Evolutionary conservation across 2,329 filamentous ascomycete genomes (phyloP), one percentile per base, ranked within the genome.

Genomic region (Paecilomyces dactylethromorphus): DNA sequence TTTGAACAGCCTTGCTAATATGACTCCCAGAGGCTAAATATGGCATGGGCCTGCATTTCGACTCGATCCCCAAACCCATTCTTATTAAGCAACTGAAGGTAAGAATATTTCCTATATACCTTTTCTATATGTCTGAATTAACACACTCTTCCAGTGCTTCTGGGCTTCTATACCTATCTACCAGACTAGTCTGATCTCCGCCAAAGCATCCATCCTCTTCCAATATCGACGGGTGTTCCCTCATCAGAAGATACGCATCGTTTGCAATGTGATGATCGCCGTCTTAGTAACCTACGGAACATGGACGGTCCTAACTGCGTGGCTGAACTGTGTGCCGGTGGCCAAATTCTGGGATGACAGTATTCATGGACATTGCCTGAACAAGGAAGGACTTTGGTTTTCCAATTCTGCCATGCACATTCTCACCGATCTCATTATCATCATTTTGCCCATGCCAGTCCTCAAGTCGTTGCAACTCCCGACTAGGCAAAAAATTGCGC

Each of bases 391-490:
- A 7, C 70, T 79, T 54, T 79, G 77, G 77, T 77, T 75, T 51
- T 73, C 74, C 11, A 79, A 77, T 56, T 73, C 76, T 0, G 73
- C 65, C 2, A 73, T 78, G 53, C 75, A 75, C 35, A 78, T 79
- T 33, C 54, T 70, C 4, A 78, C 76, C 12, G 76, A 79, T 63
- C 54, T 78, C 29, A 56, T 76, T 29, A 76, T 79, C 32, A 65
- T 79, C 11, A 54, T 72, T 3, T 67, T 75, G 8, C 77, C 77
- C 1, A 76, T 78, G 71, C 76, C 73, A 0, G 70, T 75, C 2
- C 71, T 79, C 12, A 73, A 68, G n/a, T 66, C 66, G 0, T 66
- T 79, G 12, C 71, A 78, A 54, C 65, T 79, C 32, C 74, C 75
- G 1, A 67, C 54, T 15, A 63, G 67, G 26, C 76, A 78, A 58